These are phyloP conservation scores for Ceratocystis alfenasii DNA, from an alignment of 2,329 filamentous ascomycete genomes.

Conservation along the genomic window DNA sequence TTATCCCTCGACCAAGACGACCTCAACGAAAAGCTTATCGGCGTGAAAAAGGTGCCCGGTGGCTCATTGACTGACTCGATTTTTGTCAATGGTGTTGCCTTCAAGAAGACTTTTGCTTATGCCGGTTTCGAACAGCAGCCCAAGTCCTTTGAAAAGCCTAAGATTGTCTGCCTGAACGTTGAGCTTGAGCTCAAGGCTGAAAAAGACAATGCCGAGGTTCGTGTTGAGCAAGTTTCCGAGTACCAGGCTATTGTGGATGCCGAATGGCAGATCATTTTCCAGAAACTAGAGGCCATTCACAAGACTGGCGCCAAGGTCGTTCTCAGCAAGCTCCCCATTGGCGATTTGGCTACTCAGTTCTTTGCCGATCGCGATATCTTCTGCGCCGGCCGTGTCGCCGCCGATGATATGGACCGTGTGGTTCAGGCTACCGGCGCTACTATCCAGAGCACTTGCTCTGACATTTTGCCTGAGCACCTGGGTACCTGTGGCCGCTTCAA, in stretches of 20 bases:
- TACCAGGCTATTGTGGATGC: conserved; percentile 99
- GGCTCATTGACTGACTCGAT: conserved; percentile 91
- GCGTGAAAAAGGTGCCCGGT: conserved; percentile 95
- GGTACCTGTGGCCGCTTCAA: conserved; percentile 86
- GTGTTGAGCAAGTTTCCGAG: conserved; percentile 95
- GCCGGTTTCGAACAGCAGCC: conserved; percentile 99
- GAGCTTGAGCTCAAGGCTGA: conserved; percentile 97
- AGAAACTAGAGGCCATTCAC: conserved; percentile 92
- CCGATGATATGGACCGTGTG: conserved; percentile 90
- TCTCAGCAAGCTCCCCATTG: conserved; percentile 91
- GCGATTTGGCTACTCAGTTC: conserved; percentile 92
- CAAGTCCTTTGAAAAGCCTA: conserved; percentile 85
- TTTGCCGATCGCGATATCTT: conserved; percentile 98
- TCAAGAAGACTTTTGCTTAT: conserved; percentile 99
- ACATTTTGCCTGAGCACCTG: conserved; percentile 79
- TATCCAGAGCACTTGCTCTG: conserved; percentile 89
- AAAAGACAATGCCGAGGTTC: conserved; percentile 97
- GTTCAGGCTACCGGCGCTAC: conserved; percentile 88
- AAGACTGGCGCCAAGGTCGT: conserved; percentile 95
- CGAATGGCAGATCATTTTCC: conserved; percentile 99
- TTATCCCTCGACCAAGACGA: conserved; percentile 92
- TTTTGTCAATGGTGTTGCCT: conserved; percentile 95
- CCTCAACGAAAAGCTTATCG: conserved; percentile 94
- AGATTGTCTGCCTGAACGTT: conserved; percentile 95
- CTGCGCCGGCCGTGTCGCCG: conserved; percentile 84